Conservation (phyloP, 192 early-diverging fungal species). For the Backusella circina region DNA sequence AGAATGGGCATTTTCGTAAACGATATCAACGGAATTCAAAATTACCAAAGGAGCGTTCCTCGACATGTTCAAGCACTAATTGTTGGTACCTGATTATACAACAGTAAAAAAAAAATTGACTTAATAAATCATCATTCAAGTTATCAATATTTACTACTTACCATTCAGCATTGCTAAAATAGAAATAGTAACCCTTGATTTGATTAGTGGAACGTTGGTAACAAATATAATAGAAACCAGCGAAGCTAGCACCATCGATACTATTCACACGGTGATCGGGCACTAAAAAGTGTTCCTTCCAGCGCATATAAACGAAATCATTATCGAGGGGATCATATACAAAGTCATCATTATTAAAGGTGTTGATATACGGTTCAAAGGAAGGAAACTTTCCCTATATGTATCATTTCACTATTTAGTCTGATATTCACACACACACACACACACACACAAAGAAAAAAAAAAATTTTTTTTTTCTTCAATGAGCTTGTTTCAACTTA, state of each 20-base stretch:
- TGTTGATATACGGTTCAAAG: slow-evolving; percentile 45
- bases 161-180: slow-evolving; percentile 53
- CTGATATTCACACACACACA: not conserved
- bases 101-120: not conserved
- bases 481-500: slow-evolving; percentile 21
- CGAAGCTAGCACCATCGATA: slow-evolving; percentile 84
- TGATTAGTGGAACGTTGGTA: slow-evolving; percentile 59
- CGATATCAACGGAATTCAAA: slow-evolving; percentile 44
- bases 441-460: not conserved
- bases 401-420: not conserved
- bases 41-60: slow-evolving; percentile 39
- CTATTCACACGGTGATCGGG: slow-evolving; percentile 77
- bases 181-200: slow-evolving; percentile 63
- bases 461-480: not conserved
- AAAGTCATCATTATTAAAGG: slow-evolving; percentile 42
- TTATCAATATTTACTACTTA: slow-evolving; percentile 16
- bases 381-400: slow-evolving; percentile 44
- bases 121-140: not conserved
- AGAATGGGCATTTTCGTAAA: not conserved
- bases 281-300: slow-evolving; percentile 91
- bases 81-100: slow-evolving; percentile 39
- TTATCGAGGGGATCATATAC: slow-evolving; percentile 43
- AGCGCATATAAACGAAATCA: slow-evolving; percentile 82
- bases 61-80: slow-evolving; percentile 34
- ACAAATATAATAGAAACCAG: slow-evolving; percentile 86